Conservation (phyloP, 257 asterid species). For the Cinchona pubescens region DNA sequence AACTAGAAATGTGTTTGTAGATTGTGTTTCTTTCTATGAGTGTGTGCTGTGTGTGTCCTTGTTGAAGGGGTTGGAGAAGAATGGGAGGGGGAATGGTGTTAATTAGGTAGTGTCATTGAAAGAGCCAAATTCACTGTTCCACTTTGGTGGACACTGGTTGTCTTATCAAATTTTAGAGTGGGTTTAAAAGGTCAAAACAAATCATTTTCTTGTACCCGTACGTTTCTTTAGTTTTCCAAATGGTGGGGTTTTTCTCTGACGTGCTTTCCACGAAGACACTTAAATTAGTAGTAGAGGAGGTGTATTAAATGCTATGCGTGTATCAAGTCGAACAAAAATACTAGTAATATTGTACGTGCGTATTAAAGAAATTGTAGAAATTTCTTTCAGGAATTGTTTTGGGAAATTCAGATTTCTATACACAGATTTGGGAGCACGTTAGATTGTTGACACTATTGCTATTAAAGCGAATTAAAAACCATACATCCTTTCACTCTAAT, state of each 20-base stretch:
- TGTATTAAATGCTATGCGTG: not conserved
- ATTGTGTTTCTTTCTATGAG: not conserved
- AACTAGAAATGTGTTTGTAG: not conserved
- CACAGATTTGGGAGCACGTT: too few species aligned
- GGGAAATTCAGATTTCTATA: too few species aligned
- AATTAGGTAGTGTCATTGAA: not conserved
- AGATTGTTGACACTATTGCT: too few species aligned
- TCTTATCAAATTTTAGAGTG: not conserved
- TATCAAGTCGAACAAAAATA: not conserved
- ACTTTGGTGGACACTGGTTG: not conserved
- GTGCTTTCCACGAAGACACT: constrained; percentile 57
- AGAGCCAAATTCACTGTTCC: not conserved
- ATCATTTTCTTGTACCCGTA: constrained; percentile 37
- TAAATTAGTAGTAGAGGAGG: not conserved
- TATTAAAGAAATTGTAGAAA: not conserved
- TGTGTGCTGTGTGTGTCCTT: constrained; percentile 11
- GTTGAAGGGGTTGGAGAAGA: constrained; percentile 1
- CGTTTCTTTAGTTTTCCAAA: constrained; percentile 28
- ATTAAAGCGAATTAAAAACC: too few species aligned
- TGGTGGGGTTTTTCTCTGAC: constrained; percentile 38
- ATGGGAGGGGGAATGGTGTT: not conserved
- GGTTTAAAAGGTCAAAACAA: constrained; percentile 30
- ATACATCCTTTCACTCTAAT: too few species aligned
- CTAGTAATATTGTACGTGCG: not conserved
- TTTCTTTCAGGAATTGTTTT: too few species aligned